phyloP scores from a whole-genome alignment of 75 land plant species.

The Cunninghamia lanceolata region DNA sequence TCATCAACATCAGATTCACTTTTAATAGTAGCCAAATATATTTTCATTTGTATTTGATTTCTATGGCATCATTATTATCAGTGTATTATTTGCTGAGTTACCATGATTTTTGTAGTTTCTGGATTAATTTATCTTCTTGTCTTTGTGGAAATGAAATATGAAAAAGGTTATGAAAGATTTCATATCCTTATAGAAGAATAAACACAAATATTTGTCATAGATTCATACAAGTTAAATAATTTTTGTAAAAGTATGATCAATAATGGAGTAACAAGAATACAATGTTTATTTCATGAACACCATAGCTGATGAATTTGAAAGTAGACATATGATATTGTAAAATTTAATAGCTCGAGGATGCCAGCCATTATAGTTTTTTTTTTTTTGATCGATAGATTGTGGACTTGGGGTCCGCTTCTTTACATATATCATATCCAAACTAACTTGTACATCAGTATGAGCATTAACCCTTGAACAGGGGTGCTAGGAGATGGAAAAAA shows the following conservation, averaged over 20 bases:
- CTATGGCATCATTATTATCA: not conserved
- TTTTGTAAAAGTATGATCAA: not conserved
- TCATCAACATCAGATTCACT: not conserved
- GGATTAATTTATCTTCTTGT: not conserved
- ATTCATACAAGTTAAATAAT: not conserved
- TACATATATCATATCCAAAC: no score
- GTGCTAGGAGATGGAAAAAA: no score
- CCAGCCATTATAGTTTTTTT: no score
- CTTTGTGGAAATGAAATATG: not conserved
- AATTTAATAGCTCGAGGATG: not conserved
- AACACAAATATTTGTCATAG: not conserved
- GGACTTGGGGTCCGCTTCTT: no score
- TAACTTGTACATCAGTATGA: no score
- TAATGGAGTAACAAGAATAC: not conserved
- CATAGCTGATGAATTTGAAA: slow-evolving; percentile 1
- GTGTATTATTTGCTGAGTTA: not conserved
- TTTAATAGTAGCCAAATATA: not conserved
- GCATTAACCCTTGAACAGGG: no score
- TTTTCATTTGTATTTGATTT: not conserved
- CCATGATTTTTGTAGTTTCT: not conserved
- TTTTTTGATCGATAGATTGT: no score
- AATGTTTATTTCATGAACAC: not conserved
- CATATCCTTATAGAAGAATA: not conserved
- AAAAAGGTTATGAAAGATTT: not conserved
- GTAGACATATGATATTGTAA: not conserved